Conservation (phyloP, 2,329 filamentous ascomycete genomes). For the Zymoseptoria ardabiliae region DNA sequence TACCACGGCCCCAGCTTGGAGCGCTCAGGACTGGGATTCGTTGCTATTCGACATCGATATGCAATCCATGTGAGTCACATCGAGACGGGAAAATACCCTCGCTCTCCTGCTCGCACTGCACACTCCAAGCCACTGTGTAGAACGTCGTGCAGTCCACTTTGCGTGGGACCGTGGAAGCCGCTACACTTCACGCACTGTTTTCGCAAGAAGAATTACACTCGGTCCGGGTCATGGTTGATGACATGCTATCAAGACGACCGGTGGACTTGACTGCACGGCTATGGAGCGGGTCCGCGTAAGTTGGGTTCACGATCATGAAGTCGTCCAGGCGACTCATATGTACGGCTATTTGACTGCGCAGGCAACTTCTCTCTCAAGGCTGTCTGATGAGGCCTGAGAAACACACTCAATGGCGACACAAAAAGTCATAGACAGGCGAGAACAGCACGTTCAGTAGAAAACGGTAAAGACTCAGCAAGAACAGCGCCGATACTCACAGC, state of each 20-base stretch:
- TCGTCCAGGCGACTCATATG: too few relatives aligned
- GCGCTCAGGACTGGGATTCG: constrained; percentile 16
- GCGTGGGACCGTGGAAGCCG: too few relatives aligned
- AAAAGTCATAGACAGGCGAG: background rate
- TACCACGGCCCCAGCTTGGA: constrained; percentile 7
- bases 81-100: too few relatives aligned
- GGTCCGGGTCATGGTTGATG: background rate
- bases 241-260: background rate
- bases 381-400: too few relatives aligned
- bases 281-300: background rate
- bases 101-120: too few relatives aligned
- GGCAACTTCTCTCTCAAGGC: too few relatives aligned
- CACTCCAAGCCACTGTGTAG: too few relatives aligned
- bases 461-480: background rate
- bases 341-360: too few relatives aligned
- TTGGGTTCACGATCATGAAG: too few relatives aligned
- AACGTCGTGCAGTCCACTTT: too few relatives aligned
- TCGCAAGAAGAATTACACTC: background rate
- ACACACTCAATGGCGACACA: background rate
- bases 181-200: too few relatives aligned
- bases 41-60: constrained; percentile 18
- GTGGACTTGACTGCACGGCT: background rate
- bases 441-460: background rate
- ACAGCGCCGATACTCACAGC: background rate
- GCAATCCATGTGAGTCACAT: constrained; percentile 1